A percentile compares a stretch with the other conserved stretches of the same genome.
These are phyloP conservation scores for Xylariaceae sp. DNA, from an alignment of 2,329 filamentous ascomycete genomes.

Conservation along the genomic window DNA sequence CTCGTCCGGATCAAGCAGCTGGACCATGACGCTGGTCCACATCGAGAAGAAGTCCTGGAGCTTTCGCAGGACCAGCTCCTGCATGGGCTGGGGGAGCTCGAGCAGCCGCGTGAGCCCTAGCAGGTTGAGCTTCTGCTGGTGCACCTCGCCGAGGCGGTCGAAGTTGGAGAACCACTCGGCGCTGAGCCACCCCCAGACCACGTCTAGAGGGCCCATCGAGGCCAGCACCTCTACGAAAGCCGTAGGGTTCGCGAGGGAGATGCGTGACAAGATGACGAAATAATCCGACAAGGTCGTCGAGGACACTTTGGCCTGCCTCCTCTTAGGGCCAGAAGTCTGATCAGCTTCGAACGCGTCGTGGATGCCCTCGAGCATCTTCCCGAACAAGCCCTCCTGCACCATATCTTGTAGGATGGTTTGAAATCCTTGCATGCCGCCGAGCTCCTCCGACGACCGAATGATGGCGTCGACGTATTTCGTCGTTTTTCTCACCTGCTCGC, in stretches of 20 bases:
- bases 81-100: conserved; percentile 52
- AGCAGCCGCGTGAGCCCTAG: conserved; percentile 66
- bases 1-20: conserved; percentile 54
- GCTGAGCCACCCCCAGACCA: conserved; percentile 53
- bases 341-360: conserved; percentile 65
- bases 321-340: conserved; percentile 75
- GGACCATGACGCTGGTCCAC: conserved; percentile 64
- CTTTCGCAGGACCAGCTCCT: conserved; percentile 48
- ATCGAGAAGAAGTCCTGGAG: conserved; percentile 68
- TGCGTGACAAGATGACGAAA: conserved; percentile 71
- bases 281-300: conserved; percentile 78
- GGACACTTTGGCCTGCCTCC: conserved; percentile 60
- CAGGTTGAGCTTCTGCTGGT: conserved; percentile 63
- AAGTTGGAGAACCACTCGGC: conserved; percentile 62
- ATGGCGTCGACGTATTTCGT: conserved; percentile 57
- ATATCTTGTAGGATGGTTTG: conserved; percentile 59
- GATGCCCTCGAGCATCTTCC: conserved; percentile 57
- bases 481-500: conserved; percentile 51
- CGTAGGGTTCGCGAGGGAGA: conserved; percentile 64
- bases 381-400: conserved; percentile 54
- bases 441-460: conserved; percentile 52
- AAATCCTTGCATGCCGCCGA: conserved; percentile 56
- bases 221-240: conserved; percentile 56
- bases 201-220: conserved; percentile 37
- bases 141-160: conserved; percentile 57